Evolutionary conservation across 2,329 filamentous ascomycete species (phyloP), one percentile per base, ranked within the genome.

Genomic region (Aphanocladium album): DNA sequence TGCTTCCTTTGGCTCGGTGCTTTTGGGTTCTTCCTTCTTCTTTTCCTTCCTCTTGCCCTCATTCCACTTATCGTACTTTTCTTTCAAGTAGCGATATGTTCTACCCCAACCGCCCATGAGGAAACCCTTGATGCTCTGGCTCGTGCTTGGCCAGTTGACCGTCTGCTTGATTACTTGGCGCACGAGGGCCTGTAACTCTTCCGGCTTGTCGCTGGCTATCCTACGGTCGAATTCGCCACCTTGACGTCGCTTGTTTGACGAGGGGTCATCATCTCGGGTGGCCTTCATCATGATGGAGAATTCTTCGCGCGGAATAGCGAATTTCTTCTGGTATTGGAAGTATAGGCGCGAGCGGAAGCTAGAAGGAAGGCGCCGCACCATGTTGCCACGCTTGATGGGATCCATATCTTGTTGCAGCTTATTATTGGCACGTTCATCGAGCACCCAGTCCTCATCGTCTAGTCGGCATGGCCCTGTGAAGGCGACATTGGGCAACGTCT

Each of bases 251-350:
- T 85, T 87, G 69, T 96, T 87, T 16, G 86, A 80, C 1, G 79
- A 79, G 47, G 86, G 83, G 60, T 89, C 84, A 68, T 90, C 88
- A 60, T 95, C 89, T 60, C 83, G 83, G 46, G 82, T 85, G n/a
- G 86, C 83, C 62, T 90, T 83, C 74, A 97, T 88, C 86, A 98
- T 93, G 68, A 85, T 83, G 68, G 90, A 80, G 73, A 96, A 99
- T 60, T 96, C 91, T 5, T 84, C 83, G 17, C 87, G 86, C 0
- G 93, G 91, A 47, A 99, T 95, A 60, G 84, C 83, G 69, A 93
- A 96, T 69, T 96, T 93, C 71, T 89, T 87, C 73, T 96, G 93
- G 73, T 97, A 99, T 69, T 93, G 87, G 74, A 96, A 96, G 77
- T 99, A 99, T 0, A 99, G 79, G 62, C 91, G 93, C 58, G 89